These are phyloP conservation scores for Alternaria sp. DNA, from an alignment of 2,329 filamentous ascomycete species.

Conservation along the genomic window DNA sequence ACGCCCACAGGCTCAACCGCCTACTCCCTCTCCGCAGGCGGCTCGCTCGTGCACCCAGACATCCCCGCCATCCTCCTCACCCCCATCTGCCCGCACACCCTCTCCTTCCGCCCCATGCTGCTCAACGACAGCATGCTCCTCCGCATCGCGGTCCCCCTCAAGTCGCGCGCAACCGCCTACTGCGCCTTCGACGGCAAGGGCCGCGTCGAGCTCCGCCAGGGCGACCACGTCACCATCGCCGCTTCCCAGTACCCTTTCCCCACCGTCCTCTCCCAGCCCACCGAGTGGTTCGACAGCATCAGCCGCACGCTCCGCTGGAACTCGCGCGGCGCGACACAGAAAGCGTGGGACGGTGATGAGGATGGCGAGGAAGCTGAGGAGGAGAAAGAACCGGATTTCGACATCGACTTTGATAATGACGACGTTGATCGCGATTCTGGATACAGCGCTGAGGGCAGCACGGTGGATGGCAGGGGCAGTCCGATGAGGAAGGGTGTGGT, in stretches of 20 bases:
- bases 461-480: conserved; percentile 41
- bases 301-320: conserved; percentile 94
- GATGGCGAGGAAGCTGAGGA: conserved; percentile 54
- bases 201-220: conserved; percentile 87
- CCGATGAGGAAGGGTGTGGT: conserved; percentile 45
- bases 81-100: conserved; percentile 94
- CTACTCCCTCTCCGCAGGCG: conserved; percentile 94
- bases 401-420: conserved; percentile 91
- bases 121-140: conserved; percentile 93
- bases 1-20: conserved; percentile 91
- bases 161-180: conserved; percentile 90
- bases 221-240: conserved; percentile 94
- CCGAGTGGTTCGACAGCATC: conserved; percentile 97
- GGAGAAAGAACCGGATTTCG: conserved; percentile 71
- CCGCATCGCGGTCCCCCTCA: conserved; percentile 82
- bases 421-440: conserved; percentile 53
- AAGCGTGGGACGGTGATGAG: conserved; percentile 69
- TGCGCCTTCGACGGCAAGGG: conserved; percentile 98
- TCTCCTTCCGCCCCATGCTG: conserved; percentile 98
- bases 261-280: conserved; percentile 86
- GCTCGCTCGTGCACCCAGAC: conserved; percentile 93
- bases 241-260: conserved; percentile 97
- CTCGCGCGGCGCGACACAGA: conserved; percentile 87
- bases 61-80: conserved; percentile 96
- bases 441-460: conserved; percentile 48